Percentiles rank a stretch among this genome's conserved stretches.
Evolutionary conservation across 495 filamentous ascomycete species (phyloP).

Genomic region (Penicillium lagena): DNA sequence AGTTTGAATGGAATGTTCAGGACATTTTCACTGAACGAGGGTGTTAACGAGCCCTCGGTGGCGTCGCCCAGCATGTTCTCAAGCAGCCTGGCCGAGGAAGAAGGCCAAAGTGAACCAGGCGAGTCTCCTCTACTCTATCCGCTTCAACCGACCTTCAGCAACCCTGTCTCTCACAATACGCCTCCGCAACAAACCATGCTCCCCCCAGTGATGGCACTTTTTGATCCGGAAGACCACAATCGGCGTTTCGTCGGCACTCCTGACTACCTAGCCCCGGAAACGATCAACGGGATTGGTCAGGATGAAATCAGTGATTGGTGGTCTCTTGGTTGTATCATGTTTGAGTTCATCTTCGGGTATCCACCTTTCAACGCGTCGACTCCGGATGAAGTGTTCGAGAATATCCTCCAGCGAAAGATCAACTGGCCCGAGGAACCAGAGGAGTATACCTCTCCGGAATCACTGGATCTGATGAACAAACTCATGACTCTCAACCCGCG

Average conservation of each 20-base stretch:
- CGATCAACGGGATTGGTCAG: slow-evolving; percentile 88
- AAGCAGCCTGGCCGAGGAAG: slow-evolving; percentile 57
- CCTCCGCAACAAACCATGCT: slow-evolving; percentile 77
- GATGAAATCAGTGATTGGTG: slow-evolving; percentile 99
- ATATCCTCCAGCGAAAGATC: slow-evolving; percentile 83
- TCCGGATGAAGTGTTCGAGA: slow-evolving; percentile 93
- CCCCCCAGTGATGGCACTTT: slow-evolving; percentile 91
- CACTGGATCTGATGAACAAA: slow-evolving; percentile 87
- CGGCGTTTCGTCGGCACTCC: slow-evolving; percentile 94
- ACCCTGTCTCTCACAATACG: slow-evolving; percentile 41
- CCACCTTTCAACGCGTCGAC: slow-evolving; percentile 90
- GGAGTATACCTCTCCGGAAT: slow-evolving; percentile 71
- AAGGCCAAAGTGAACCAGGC: slow-evolving; percentile 57
- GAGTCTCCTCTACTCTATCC: slow-evolving; percentile 66
- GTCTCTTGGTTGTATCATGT: slow-evolving; percentile 95
- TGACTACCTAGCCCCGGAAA: slow-evolving; percentile 95
- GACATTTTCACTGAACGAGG: slow-evolving; percentile 73
- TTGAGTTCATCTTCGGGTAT: slow-evolving; percentile 88
- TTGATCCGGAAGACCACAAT: slow-evolving; percentile 90
- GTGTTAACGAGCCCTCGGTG: slow-evolving; percentile 18
- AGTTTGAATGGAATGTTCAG: slow-evolving; percentile 77
- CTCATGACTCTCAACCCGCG: slow-evolving; percentile 77
- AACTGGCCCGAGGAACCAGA: slow-evolving; percentile 74
- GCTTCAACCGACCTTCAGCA: slow-evolving; percentile 55
- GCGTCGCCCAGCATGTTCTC: slow-evolving; percentile 33